Conservation (phyloP, 257 asterid species). For the Cruciata laevipes region DNA sequence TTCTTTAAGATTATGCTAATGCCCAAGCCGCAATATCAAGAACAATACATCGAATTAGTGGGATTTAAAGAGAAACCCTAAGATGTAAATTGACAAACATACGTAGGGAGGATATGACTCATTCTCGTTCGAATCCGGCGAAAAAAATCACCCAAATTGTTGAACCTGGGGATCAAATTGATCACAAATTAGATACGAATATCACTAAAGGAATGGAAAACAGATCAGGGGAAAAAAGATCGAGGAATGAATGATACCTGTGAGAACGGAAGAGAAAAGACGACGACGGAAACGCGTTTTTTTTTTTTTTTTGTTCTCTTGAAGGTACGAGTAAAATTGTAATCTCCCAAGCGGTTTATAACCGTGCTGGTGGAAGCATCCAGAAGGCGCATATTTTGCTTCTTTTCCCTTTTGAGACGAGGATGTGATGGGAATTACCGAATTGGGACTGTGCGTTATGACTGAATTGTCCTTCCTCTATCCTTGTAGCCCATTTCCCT, state of each 20-base stretch:
- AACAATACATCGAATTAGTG: background rate
- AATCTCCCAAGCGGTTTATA: background rate
- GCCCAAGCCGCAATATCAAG: background rate
- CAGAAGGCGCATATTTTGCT: slow-evolving; percentile 6
- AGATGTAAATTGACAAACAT: slow-evolving; percentile 46
- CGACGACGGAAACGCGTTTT: background rate
- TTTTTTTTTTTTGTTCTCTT: no score
- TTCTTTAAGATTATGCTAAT: background rate
- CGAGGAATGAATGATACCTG: background rate
- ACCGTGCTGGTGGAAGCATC: slow-evolving; percentile 10
- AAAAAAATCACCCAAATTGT: slow-evolving; percentile 22
- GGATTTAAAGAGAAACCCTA: background rate
- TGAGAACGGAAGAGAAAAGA: background rate
- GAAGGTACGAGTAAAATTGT: background rate
- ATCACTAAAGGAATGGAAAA: background rate
- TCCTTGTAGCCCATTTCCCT: no score
- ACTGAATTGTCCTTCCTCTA: background rate
- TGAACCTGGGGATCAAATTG: slow-evolving; percentile 23
- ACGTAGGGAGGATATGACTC: slow-evolving; percentile 69
- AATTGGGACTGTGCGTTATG: slow-evolving; percentile 8
- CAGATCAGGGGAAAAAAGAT: background rate
- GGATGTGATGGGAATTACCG: background rate
- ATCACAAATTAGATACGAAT: background rate
- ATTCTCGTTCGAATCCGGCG: slow-evolving; percentile 38
- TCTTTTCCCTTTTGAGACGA: background rate